These are phyloP conservation scores for Globisporangium cederbergense DNA, from an alignment of 352 stramenopile genomes.

Conservation along the genomic window DNA sequence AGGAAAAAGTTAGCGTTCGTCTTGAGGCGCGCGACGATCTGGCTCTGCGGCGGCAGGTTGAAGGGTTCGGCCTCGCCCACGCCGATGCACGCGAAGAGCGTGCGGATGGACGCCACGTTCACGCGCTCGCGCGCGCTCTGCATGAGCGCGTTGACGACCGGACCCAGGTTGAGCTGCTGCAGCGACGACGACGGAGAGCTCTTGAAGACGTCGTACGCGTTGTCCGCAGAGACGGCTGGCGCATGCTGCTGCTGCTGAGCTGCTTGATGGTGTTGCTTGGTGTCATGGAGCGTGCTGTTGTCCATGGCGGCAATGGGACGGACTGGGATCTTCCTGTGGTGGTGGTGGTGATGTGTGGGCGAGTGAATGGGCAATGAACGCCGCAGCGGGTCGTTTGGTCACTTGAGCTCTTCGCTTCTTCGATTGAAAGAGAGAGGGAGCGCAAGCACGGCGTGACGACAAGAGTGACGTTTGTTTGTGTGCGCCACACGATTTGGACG, in stretches of 20 bases:
- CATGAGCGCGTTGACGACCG: conserved; percentile 30
- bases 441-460: no score
- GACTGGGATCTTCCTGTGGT: background rate
- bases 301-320: conserved; percentile 7
- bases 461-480: no score
- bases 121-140: conserved; percentile 40
- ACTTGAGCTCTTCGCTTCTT: background rate
- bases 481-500: no score
- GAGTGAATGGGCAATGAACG: background rate
- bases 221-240: background rate
- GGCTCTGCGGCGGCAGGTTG: conserved; percentile 43
- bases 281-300: conserved; percentile 17
- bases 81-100: conserved; percentile 62
- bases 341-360: background rate
- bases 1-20: conserved; percentile 72
- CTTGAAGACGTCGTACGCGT: conserved; percentile 9
- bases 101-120: conserved; percentile 40
- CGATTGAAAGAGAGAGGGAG: background rate
- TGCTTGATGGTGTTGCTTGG: conserved; percentile 1
- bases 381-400: background rate
- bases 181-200: conserved; percentile 11
- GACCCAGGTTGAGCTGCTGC: conserved; percentile 25
- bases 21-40: conserved; percentile 51
- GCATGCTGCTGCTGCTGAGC: conserved; percentile 2
- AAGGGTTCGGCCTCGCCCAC: conserved; percentile 62